phyloP scores from a whole-genome alignment of 371 early-diverging fungal species.

The Lichtheimia ramosa region DNA sequence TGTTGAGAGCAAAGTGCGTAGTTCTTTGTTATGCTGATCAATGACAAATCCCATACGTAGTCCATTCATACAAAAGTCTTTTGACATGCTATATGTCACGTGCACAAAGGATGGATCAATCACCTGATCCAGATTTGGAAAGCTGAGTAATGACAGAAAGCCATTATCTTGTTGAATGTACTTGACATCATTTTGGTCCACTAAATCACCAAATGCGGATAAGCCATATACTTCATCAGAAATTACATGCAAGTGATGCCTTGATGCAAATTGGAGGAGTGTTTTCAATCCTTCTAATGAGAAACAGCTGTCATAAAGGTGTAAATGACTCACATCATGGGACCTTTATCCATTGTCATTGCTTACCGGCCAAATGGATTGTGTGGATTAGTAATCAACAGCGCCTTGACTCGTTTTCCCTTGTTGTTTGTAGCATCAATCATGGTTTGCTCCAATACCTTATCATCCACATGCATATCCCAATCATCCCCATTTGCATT shows the following conservation, averaged over 20 bases:
- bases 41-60: conserved; percentile 67
- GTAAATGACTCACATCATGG: not conserved
- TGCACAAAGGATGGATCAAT: conserved; percentile 67
- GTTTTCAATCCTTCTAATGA: conserved; percentile 50
- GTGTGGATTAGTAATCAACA: conserved; percentile 68
- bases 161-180: conserved; percentile 12
- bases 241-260: conserved; percentile 63
- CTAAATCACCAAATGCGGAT: conserved; percentile 54
- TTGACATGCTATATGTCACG: conserved; percentile 77
- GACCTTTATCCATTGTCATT: not conserved
- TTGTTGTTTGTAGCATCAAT: not conserved
- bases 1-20: conserved; percentile 36
- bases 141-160: conserved; percentile 58
- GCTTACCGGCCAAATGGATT: conserved; percentile 63
- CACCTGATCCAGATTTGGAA: conserved; percentile 49
- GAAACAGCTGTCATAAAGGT: conserved; percentile 34
- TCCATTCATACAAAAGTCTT: conserved; percentile 77
- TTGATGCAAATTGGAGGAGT: conserved; percentile 60
- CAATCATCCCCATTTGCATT: conserved; percentile 18
- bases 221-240: conserved; percentile 86
- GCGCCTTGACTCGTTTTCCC: conserved; percentile 46
- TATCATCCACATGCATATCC: conserved; percentile 36
- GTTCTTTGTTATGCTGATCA: conserved; percentile 59
- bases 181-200: not conserved
- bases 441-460: conserved; percentile 31